phyloP scores from a whole-genome alignment of 495 filamentous ascomycete genomes.

The Glonium stellatum region DNA sequence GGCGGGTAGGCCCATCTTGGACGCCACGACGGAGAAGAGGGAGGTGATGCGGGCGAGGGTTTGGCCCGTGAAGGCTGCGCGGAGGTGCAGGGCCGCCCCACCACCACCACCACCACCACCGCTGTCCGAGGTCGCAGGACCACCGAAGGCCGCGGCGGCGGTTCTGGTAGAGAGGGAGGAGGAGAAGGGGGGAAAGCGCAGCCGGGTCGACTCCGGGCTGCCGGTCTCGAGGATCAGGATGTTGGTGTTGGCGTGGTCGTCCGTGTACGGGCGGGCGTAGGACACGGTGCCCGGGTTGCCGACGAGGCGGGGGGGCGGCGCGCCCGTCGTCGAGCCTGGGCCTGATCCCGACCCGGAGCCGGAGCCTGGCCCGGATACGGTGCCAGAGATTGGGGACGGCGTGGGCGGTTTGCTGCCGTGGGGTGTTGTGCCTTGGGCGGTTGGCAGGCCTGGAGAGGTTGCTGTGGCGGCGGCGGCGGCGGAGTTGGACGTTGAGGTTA shows the following conservation, averaged over 20 bases:
- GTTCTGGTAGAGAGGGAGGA: neutral
- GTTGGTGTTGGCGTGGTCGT: constrained; percentile 57
- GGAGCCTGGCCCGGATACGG: neutral
- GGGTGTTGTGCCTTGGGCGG: constrained; percentile 5
- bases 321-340: neutral
- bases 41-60: constrained; percentile 60
- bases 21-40: constrained; percentile 71
- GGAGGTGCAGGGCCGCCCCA: constrained; percentile 36
- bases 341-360: neutral
- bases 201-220: constrained; percentile 51
- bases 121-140: too few species aligned
- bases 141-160: too few species aligned
- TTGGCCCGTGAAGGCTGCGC: constrained; percentile 65
- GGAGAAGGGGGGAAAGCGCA: constrained; percentile 44
- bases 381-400: neutral
- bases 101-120: too few species aligned
- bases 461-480: neutral
- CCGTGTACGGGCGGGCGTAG: constrained; percentile 77
- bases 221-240: constrained; percentile 70
- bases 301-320: too few species aligned
- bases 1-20: constrained; percentile 67
- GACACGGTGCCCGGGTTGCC: constrained; percentile 56
- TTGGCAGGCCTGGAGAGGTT: neutral
- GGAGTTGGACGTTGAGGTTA: constrained; percentile 4
- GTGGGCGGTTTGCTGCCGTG: constrained; percentile 19